Evolutionary conservation across 345 rosid genomes (phyloP).

Genomic region (Turnera subulata): DNA sequence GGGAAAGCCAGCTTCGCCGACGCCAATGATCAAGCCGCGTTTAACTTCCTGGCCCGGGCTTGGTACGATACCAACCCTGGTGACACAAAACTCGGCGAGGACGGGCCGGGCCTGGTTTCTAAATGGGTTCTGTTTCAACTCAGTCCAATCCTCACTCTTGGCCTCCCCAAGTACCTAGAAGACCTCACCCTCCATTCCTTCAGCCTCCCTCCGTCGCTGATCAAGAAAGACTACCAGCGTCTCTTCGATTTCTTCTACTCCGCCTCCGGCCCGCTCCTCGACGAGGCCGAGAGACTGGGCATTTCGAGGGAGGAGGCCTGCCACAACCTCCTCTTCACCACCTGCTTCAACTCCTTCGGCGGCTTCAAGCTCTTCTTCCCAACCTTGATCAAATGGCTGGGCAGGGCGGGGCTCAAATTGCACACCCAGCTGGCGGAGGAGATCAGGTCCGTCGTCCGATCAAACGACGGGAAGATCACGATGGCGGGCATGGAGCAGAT

Average conservation of each 20-base stretch:
- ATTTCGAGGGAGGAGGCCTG: constrained; percentile 76
- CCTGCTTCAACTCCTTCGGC: constrained; percentile 87
- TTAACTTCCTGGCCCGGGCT: constrained; percentile 57
- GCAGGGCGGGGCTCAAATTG: constrained; percentile 55
- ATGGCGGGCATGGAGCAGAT: constrained; percentile 70
- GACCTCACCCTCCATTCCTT: constrained; percentile 51
- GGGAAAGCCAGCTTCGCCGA: constrained; percentile 53
- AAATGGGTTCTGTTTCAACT: constrained; percentile 76
- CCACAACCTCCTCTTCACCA: constrained; percentile 74
- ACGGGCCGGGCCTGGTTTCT: constrained; percentile 52
- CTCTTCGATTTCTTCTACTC: constrained; percentile 70
- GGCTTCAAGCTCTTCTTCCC: constrained; percentile 74
- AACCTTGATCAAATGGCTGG: constrained; percentile 59
- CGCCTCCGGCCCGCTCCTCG: constrained; percentile 49
- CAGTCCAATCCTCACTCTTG: constrained; percentile 48
- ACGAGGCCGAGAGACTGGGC: constrained; percentile 63
- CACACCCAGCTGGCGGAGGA: constrained; percentile 66
- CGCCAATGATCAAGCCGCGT: constrained; percentile 58
- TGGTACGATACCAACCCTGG: constrained; percentile 53
- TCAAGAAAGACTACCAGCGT: constrained; percentile 62
- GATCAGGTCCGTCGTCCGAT: constrained; percentile 56
- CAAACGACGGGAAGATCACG: constrained; percentile 63
- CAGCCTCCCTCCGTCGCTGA: constrained; percentile 55
- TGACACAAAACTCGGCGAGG: constrained; percentile 52
- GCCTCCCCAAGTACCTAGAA: constrained; percentile 54